Base-by-base conservation (phyloP, 2,329 filamentous ascomycete genomes). In the Exophiala alcalophila region DNA sequence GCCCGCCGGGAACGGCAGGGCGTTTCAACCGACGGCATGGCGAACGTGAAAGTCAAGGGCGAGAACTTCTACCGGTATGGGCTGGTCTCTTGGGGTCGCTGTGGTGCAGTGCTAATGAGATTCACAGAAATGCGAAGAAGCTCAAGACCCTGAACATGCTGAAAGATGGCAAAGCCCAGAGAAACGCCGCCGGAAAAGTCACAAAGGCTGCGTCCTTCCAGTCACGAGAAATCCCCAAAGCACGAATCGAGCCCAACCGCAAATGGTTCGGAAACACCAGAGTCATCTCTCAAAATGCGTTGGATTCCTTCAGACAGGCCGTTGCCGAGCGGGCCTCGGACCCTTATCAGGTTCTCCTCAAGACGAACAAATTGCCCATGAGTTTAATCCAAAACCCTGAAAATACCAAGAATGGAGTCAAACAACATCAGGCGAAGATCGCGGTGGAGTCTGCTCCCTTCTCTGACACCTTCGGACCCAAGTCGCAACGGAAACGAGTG, bases 191-290 rank as follows among this genome's bases (percentile, higher is more conserved):
- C 9, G 92, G 92, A 59, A 81, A 91, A 58, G 84, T 98, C 62
- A 85, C 83, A 41, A 83, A 92, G 67, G 82, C 88, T 53, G 89
- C 89, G 34, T 76, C 80, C 11, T 95, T 81, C 68, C 90, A 97
- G 70, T 89, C 84, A 47, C 76, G 81, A 60, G 89, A 95, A 24
- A 69, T 83, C 15, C 90, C 91, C 32, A 80, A 77, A 47, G 92
- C 91, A 55, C 80, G 90, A 54, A 86, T 97, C 61, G 91, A 97
- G 72, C 92, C 92, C 35, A 94, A 97, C 69, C 78, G 92, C 60
- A 94, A 94, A 70, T 98, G 92, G 92, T 98, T 98, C 70, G 87
- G 84, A 59, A 96, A 96, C 66, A 95, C 91, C 23, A 76, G 92
- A 59, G 81, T 84, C 30, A 94, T 96, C 60, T 88, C 85, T 1